These are phyloP conservation scores for Macadamia tetraphylla DNA, from an alignment of 164 flowering plant genomes.

Conservation along the genomic window DNA sequence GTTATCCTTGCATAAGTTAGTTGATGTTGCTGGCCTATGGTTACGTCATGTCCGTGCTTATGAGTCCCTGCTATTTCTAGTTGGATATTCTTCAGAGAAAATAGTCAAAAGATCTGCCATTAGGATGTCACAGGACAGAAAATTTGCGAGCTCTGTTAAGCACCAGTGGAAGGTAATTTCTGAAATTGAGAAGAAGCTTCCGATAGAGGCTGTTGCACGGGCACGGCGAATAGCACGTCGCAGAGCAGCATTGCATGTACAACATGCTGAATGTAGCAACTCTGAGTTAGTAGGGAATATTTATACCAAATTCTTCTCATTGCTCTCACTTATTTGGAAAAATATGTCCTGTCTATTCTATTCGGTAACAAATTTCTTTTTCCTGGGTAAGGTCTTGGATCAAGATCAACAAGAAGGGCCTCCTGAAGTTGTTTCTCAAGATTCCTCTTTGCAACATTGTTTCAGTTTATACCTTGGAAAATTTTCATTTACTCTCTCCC, in stretches of 20 bases:
- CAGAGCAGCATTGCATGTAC: constrained; percentile 34
- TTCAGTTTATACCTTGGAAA: constrained; percentile 39
- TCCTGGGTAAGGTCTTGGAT: constrained; percentile 6
- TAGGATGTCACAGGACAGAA: constrained; percentile 31
- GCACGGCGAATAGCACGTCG: constrained; percentile 65
- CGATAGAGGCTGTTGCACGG: constrained; percentile 57
- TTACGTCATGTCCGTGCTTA: constrained; percentile 51
- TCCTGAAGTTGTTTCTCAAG: constrained; percentile 19
- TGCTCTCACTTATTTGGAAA: constrained; percentile 31
- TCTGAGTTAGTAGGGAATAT: constrained; percentile 9
- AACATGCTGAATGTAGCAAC: constrained; percentile 10
- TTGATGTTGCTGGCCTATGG: constrained; percentile 44
- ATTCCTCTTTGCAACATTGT: constrained; percentile 19
- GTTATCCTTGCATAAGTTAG: constrained; percentile 35
- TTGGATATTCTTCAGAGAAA: constrained; percentile 46
- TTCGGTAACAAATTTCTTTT: constrained; percentile 19
- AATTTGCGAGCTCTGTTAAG: constrained; percentile 29
- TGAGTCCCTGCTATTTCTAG: constrained; percentile 37
- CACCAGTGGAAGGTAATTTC: constrained; percentile 42
- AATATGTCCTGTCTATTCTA: constrained; percentile 19
- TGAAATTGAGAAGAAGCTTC: constrained; percentile 54
- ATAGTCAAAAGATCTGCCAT: constrained; percentile 22
- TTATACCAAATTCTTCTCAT: constrained; percentile 9
- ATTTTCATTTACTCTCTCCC: constrained; percentile 36
- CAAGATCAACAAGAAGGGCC: constrained; percentile 17